phyloP scores from a whole-genome alignment of 345 rosid genomes.

The Microthlaspi erraticum region DNA sequence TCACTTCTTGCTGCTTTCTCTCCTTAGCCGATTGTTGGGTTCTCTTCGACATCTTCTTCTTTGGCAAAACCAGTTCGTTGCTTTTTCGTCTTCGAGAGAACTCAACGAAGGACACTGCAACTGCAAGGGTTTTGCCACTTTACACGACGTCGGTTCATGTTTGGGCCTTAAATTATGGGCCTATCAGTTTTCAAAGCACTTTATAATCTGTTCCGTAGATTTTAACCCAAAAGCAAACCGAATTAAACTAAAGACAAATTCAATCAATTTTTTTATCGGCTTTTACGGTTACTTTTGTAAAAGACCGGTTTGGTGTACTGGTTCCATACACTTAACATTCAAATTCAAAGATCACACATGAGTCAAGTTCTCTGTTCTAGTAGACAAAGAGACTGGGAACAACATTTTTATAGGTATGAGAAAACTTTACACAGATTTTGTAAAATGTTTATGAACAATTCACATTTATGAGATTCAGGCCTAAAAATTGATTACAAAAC shows the following conservation, averaged over 20 bases:
- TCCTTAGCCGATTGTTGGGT: constrained; percentile 22
- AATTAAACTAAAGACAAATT: background rate
- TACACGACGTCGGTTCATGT: background rate
- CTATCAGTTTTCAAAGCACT: background rate
- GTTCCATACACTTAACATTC: background rate
- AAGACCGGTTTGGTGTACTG: too few species aligned
- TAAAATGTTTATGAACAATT: constrained; percentile 38
- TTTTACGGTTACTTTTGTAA: too few species aligned
- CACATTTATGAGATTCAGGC: constrained; percentile 31
- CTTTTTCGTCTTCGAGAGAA: constrained; percentile 1
- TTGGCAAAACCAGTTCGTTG: constrained; percentile 13
- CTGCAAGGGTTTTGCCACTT: constrained; percentile 31
- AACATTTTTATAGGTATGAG: background rate
- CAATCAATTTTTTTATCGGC: too few species aligned
- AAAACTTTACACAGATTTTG: constrained; percentile 34
- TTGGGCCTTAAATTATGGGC: background rate
- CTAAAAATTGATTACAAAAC: constrained; percentile 34
- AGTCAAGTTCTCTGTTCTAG: too few species aligned
- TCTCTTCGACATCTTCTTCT: constrained; percentile 32
- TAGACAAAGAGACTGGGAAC: background rate
- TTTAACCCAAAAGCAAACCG: background rate
- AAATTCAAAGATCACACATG: too few species aligned
- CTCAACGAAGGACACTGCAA: constrained; percentile 30
- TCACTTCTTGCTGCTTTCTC: constrained; percentile 38
- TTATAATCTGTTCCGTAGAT: background rate